Base-by-base conservation (phyloP, 2,329 filamentous ascomycete species). In the Eutypa lata region DNA sequence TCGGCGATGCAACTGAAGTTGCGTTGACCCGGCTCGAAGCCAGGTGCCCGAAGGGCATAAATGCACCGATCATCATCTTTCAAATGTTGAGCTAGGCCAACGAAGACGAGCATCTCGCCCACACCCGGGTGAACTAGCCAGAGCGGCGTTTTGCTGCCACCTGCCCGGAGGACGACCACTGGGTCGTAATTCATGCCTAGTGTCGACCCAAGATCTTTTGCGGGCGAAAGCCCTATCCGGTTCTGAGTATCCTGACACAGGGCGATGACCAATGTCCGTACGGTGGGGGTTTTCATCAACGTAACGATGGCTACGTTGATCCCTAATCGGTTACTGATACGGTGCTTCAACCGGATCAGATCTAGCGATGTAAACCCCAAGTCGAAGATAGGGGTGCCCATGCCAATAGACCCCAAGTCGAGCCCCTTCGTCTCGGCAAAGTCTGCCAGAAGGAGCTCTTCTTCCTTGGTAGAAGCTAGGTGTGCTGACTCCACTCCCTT, bases 31-130 rank as follows among this genome's bases (percentile, higher is more conserved):
- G 58, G 35, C 44, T 77, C 67, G 49, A 79, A 74, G 0, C 76
- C 76, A 3, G 67, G 64, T 0, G 77, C 71, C 1, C 76, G 70
- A 2, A 80, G 46, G 0, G 75, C 77, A 57, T 77, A 76, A 19
- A 83, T 54, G 1, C 77, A 74, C 7, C 79, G 65, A 53, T 74
- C 68, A 45, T 65, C 55, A 19, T 70, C 43, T 24, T 57, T 51
- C 24, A 81, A 45, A 50, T 76, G 65, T 37, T 68, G 54, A 11
- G 71, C 65, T 0, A 76, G 62, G 1, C 60, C 61, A 11, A 75
- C 53, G 53, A 76, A 76, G 7, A 75, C 65, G 6, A 77, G 65
- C 0, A 75, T 61, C 45, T 76, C 73, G n/a, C 73, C 73, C 0
- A 71, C 61, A 7, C 73, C 73, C 0, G 73, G 72, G 51, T 76